These are phyloP conservation scores for Coleophoma eucalyptorum DNA, from an alignment of 2,329 filamentous ascomycete genomes.

Conservation along the genomic window DNA sequence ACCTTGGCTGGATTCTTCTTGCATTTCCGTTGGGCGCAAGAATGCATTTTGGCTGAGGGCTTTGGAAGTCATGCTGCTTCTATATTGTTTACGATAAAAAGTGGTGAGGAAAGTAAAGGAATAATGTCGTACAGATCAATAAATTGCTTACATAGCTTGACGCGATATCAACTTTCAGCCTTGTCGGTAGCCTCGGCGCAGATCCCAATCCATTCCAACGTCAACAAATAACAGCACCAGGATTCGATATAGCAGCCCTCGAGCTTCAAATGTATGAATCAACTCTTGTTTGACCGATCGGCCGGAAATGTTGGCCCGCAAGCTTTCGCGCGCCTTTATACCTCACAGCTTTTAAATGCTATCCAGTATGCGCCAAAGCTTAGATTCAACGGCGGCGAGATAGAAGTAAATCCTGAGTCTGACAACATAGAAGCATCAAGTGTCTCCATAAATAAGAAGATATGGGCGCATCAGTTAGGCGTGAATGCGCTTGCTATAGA, in stretches of 20 bases:
- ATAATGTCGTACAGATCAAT: too few species aligned
- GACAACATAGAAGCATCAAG: background rate
- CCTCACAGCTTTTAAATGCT: conserved; percentile 62
- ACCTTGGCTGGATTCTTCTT: background rate
- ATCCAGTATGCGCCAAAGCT: conserved; percentile 64
- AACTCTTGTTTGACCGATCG: conserved; percentile 72
- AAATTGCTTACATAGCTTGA: background rate
- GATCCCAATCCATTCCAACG: too few species aligned
- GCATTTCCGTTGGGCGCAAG: conserved; percentile 10
- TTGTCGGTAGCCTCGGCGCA: too few species aligned
- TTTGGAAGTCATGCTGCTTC: conserved; percentile 20
- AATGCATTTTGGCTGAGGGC: conserved; percentile 14
- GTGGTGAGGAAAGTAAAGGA: too few species aligned
- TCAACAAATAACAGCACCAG: too few species aligned
- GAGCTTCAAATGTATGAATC: conserved; percentile 64
- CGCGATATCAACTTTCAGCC: background rate
- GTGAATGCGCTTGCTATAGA: conserved; percentile 79
- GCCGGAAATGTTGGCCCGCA: conserved; percentile 62
- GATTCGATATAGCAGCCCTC: background rate
- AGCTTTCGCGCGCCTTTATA: conserved; percentile 62
- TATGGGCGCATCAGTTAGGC: conserved; percentile 71
- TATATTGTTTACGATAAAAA: too few species aligned
- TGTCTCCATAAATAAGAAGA: conserved; percentile 12
- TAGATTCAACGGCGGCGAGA: conserved; percentile 64
- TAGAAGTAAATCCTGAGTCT: conserved; percentile 18